Conservation (phyloP, 768 basidiomycete species). For the Leccinum rimulosum region DNA sequence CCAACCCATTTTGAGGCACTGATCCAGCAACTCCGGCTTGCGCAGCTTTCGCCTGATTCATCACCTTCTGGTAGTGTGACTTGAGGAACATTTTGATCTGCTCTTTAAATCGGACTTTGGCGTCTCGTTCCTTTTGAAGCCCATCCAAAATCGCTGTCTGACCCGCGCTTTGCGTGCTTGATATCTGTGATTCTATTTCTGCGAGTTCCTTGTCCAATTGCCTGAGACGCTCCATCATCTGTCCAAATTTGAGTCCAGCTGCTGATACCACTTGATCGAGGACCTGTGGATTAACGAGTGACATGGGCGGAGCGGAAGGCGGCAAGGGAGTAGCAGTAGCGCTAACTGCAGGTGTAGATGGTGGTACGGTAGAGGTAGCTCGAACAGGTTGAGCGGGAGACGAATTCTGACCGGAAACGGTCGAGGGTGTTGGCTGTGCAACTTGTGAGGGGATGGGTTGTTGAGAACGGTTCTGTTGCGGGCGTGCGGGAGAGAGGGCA, state of each 20-base stretch:
- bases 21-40: slow-evolving; percentile 6
- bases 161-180: slow-evolving; percentile 14
- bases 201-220: slow-evolving; percentile 16
- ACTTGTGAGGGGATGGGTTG: slow-evolving; percentile 18
- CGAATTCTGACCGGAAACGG: not conserved
- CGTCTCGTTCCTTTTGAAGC: slow-evolving; percentile 11
- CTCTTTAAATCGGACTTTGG: slow-evolving; percentile 4
- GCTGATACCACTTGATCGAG: slow-evolving; percentile 15
- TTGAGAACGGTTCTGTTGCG: slow-evolving; percentile 22
- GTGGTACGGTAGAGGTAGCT: not conserved
- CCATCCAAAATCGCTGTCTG: slow-evolving; percentile 11
- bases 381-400: slow-evolving; percentile 14
- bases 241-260: slow-evolving; percentile 16
- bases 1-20: slow-evolving; percentile 1
- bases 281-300: slow-evolving; percentile 3
- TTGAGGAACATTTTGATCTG: slow-evolving; percentile 16
- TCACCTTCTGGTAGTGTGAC: slow-evolving; percentile 16
- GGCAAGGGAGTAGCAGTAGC: slow-evolving; percentile 8
- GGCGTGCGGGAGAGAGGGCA: slow-evolving; percentile 21
- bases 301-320: slow-evolving; percentile 7
- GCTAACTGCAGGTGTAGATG: slow-evolving; percentile 9
- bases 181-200: slow-evolving; percentile 14
- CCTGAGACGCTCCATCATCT: slow-evolving; percentile 24
- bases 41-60: slow-evolving; percentile 8
- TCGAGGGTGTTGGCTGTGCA: slow-evolving; percentile 17